phyloP scores from a whole-genome alignment of 208 protist species.

The Leishmania mexicana region DNA sequence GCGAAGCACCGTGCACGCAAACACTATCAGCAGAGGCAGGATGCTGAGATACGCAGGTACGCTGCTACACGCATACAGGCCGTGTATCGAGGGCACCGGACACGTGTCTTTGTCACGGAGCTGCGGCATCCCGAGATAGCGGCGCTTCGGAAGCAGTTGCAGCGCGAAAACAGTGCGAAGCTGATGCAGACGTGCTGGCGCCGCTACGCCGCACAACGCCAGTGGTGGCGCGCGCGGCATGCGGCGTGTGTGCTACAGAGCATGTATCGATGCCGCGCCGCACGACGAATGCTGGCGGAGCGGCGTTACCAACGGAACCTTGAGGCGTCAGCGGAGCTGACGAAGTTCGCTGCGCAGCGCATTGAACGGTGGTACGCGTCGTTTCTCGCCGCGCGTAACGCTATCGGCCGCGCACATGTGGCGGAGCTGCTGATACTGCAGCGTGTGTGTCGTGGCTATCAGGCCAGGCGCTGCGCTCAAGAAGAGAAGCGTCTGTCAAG shows the following conservation, averaged over 20 bases:
- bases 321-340: conserved; percentile 8
- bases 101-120: conserved; percentile 30
- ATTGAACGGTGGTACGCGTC: conserved; percentile 32
- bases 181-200: conserved; percentile 36
- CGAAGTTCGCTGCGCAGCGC: conserved; percentile 23
- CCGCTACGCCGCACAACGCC: conserved; percentile 13
- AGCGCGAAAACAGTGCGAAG: not conserved
- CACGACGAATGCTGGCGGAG: conserved; percentile 21
- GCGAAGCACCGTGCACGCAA: conserved; percentile 47
- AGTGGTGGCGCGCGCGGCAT: conserved; percentile 9
- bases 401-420: conserved; percentile 4
- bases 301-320: conserved; percentile 14
- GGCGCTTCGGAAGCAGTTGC: conserved; percentile 5
- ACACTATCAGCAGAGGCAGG: conserved; percentile 19
- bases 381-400: conserved; percentile 18
- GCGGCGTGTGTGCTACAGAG: conserved; percentile 45
- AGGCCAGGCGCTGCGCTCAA: conserved; percentile 6
- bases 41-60: conserved; percentile 36
- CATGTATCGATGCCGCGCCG: conserved; percentile 30
- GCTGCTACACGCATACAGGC: conserved; percentile 66
- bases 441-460: conserved; percentile 40
- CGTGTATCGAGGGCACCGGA: conserved; percentile 59
- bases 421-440: conserved; percentile 42
- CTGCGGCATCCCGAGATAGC: conserved; percentile 52
- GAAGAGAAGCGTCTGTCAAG: not conserved